These are phyloP conservation scores for Rhodotorula glutinis DNA, from an alignment of 1,284 basidiomycete genomes.

Conservation along the genomic window DNA sequence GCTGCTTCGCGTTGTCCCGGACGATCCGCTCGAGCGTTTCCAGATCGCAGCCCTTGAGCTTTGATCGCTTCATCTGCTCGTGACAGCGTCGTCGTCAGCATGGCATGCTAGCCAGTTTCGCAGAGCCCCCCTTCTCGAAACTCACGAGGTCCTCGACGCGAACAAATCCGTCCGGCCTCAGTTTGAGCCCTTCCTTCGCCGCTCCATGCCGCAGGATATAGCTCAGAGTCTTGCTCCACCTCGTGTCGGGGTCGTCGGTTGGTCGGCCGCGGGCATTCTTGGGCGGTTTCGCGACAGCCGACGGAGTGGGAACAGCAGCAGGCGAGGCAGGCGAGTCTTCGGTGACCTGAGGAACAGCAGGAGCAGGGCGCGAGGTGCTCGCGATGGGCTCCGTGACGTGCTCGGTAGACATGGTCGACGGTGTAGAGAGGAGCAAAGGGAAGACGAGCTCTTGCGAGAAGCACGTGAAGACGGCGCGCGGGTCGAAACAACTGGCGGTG, in stretches of 20 bases:
- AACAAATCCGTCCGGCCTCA: constrained; percentile 77
- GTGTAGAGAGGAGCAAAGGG: too few species aligned
- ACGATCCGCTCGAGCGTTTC: constrained; percentile 67
- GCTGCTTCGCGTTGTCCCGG: constrained; percentile 67
- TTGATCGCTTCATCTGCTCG: constrained; percentile 57
- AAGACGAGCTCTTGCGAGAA: not conserved
- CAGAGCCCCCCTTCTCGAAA: constrained; percentile 35
- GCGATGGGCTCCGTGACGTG: constrained; percentile 4
- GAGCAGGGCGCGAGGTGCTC: not conserved
- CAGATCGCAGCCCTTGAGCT: constrained; percentile 58
- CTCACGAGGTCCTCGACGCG: constrained; percentile 69
- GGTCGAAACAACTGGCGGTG: not conserved
- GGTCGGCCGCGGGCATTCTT: constrained; percentile 45
- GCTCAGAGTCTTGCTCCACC: constrained; percentile 71
- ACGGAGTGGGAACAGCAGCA: not conserved
- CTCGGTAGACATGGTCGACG: constrained; percentile 4
- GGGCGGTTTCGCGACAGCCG: constrained; percentile 12
- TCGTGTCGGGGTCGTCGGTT: constrained; percentile 52
- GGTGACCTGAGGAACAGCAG: too few species aligned
- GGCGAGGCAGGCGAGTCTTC: not conserved
- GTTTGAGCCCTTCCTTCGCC: constrained; percentile 65
- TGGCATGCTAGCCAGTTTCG: too few species aligned
- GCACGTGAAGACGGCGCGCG: not conserved
- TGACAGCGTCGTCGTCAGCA: too few species aligned
- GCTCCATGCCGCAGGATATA: constrained; percentile 84